phyloP scores from a whole-genome alignment of 768 basidiomycete genomes.

The Brasilioporus rufonigricans region DNA sequence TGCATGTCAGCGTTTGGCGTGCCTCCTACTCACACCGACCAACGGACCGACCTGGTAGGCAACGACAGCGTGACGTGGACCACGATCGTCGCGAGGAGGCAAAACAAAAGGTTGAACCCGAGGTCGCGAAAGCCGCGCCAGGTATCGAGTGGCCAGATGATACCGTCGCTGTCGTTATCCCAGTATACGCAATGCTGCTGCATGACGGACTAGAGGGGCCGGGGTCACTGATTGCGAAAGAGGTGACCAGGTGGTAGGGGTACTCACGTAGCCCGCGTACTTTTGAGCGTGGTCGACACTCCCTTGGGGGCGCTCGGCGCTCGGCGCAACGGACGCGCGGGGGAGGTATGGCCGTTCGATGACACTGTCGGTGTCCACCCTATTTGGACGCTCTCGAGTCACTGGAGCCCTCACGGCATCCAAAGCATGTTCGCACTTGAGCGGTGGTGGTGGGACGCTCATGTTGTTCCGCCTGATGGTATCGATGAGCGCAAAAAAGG shows the following conservation, averaged over 20 bases:
- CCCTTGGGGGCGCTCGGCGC: conserved; percentile 22
- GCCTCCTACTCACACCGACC: background rate
- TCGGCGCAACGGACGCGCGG: conserved; percentile 29
- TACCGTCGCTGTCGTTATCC: conserved; percentile 40
- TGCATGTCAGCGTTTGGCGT: background rate
- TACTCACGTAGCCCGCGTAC: conserved; percentile 22
- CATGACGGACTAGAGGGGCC: conserved; percentile 33
- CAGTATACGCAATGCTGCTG: conserved; percentile 43
- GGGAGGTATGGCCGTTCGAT: conserved; percentile 29
- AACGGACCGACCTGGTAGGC: conserved; percentile 26
- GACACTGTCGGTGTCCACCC: conserved; percentile 26
- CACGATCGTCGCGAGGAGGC: conserved; percentile 33
- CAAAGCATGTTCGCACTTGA: conserved; percentile 18
- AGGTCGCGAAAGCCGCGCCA: conserved; percentile 40
- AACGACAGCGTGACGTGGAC: conserved; percentile 38
- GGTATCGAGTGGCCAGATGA: conserved; percentile 46
- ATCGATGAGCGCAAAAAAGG: conserved; percentile 20
- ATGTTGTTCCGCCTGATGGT: conserved; percentile 21
- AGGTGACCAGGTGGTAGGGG: background rate
- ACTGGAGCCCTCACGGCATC: conserved; percentile 21
- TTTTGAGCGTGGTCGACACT: conserved; percentile 17
- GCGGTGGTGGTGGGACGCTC: conserved; percentile 10
- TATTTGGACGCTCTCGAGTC: conserved; percentile 18
- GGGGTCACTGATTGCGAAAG: background rate
- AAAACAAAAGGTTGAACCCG: conserved; percentile 40